A percentile compares a stretch with the other conserved stretches of the same genome.
Conservation (phyloP, 163 green algal species). For the Volvox carteri region DNA sequence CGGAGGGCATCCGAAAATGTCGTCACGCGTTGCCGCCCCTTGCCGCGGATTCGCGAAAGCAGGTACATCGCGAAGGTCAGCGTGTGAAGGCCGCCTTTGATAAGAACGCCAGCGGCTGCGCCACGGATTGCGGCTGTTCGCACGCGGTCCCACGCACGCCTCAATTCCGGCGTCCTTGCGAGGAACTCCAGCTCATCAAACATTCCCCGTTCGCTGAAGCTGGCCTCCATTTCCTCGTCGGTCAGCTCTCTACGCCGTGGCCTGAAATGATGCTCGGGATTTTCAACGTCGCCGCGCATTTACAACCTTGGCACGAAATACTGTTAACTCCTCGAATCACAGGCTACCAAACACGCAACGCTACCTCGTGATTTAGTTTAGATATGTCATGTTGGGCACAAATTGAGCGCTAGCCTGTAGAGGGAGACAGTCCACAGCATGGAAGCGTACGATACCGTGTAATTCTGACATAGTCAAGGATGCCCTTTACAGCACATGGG, state of each 20-base stretch:
- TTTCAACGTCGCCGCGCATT: neutral
- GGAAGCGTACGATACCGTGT: too few relatives aligned
- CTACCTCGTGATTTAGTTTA: too few relatives aligned
- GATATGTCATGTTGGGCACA: too few relatives aligned
- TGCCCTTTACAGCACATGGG: too few relatives aligned
- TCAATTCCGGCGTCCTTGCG: neutral
- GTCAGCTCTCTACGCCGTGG: neutral
- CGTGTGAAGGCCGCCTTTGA: conserved; percentile 84
- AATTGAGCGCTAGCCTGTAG: too few relatives aligned
- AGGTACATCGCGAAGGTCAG: conserved; percentile 63
- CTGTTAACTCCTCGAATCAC: too few relatives aligned
- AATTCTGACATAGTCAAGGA: too few relatives aligned
- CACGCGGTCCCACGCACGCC: conserved; percentile 22
- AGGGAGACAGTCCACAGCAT: too few relatives aligned
- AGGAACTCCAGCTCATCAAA: conserved; percentile 4
- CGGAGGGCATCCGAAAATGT: conserved; percentile 59
- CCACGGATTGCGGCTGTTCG: conserved; percentile 76
- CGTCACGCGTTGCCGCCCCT: conserved; percentile 31
- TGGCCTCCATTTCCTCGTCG: neutral
- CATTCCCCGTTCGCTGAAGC: conserved; percentile 2
- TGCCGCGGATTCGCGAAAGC: conserved; percentile 38
- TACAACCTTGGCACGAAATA: too few relatives aligned
- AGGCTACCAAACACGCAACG: too few relatives aligned
- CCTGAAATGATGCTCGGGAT: neutral
- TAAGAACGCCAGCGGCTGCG: conserved; percentile 69